Base-by-base conservation (phyloP, 306 rosid species). In the Lathyrus tuberosus region DNA sequence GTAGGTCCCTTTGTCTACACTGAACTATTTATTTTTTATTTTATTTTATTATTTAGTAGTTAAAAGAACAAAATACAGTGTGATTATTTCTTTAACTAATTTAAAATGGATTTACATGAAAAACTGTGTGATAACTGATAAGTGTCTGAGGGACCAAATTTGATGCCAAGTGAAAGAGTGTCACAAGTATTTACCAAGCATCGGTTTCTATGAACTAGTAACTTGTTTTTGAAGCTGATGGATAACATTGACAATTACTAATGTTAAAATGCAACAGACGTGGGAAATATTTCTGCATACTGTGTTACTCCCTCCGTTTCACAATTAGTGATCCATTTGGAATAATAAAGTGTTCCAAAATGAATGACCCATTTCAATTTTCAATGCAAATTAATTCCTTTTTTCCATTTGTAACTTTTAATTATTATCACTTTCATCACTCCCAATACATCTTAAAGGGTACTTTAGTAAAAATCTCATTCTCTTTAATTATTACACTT, bases 241-340 rank as follows among this genome's bases (percentile, higher is more conserved):
- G 40, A 26, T 22, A 37, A 15, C 40, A 35, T 60, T 26, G 11
- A 59, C 12, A 31, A 16, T 61, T 16, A 35, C 15, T 54, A 18
- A 46, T 66, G 41, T 74, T 67, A 68, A 70, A 74, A 64, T n/a
- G 38, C 31, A 44, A 44, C 68, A 35, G 35, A 18, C 13, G 15
- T n/a, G 30, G 10, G 28, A 11, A 14, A 51, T 17, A 10, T 56
- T 26, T 47, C 52, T 15, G 28, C 20, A 11, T 12, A 28, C 6
- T n/a, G n/a, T n/a, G n/a, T n/a, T n/a, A n/a, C n/a, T n/a, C n/a
- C n/a, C n/a, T n/a, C n/a, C n/a, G n/a, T n/a, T n/a, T n/a, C n/a
- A n/a, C n/a, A n/a, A n/a, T n/a, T n/a, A n/a, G n/a, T n/a, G n/a
- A n/a, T n/a, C n/a, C n/a, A n/a, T n/a, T n/a, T n/a, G n/a, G n/a